These are phyloP conservation scores for Magnusiomyces tetraspermus DNA, from an alignment of 1,139 yeast genomes.

Conservation along the genomic window DNA sequence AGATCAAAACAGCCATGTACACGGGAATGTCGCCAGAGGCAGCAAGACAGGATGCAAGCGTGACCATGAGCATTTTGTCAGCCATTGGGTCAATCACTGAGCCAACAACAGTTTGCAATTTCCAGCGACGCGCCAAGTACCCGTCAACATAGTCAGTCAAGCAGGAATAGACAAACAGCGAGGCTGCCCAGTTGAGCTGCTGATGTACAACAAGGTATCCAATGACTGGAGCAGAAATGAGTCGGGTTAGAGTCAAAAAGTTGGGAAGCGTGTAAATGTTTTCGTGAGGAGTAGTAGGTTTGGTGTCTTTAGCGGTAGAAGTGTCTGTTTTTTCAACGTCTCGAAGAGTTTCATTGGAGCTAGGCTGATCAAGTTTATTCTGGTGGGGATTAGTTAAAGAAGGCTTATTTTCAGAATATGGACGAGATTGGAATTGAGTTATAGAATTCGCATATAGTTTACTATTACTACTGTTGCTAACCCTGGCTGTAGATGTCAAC, in stretches of 20 bases:
- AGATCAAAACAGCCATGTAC: conserved; percentile 59
- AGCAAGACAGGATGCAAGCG: conserved; percentile 70
- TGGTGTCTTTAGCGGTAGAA: background rate
- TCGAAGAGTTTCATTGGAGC: background rate
- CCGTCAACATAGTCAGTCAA: conserved; percentile 91
- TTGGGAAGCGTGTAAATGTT: conserved; percentile 78
- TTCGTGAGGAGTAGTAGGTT: conserved; percentile 30
- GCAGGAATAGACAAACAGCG: conserved; percentile 74
- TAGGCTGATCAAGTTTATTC: too few species aligned
- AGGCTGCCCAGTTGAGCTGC: conserved; percentile 53
- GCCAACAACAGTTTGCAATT: conserved; percentile 74
- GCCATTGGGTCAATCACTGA: conserved; percentile 93
- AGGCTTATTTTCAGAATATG: too few species aligned
- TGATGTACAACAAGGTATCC: conserved; percentile 67
- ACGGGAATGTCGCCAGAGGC: conserved; percentile 51
- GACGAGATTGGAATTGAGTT: too few species aligned
- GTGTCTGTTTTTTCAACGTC: background rate
- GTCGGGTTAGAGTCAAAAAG: conserved; percentile 66
- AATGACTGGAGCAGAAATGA: conserved; percentile 69
- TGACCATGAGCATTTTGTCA: conserved; percentile 82
- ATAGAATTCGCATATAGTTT: too few species aligned
- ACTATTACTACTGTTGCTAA: too few species aligned
- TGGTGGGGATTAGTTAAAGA: too few species aligned
- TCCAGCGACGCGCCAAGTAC: conserved; percentile 69
- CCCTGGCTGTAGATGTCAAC: too few species aligned